Evolutionary conservation across 2,329 filamentous ascomycete species (phyloP).

Genomic region (Paraphaeosphaeria minitans): DNA sequence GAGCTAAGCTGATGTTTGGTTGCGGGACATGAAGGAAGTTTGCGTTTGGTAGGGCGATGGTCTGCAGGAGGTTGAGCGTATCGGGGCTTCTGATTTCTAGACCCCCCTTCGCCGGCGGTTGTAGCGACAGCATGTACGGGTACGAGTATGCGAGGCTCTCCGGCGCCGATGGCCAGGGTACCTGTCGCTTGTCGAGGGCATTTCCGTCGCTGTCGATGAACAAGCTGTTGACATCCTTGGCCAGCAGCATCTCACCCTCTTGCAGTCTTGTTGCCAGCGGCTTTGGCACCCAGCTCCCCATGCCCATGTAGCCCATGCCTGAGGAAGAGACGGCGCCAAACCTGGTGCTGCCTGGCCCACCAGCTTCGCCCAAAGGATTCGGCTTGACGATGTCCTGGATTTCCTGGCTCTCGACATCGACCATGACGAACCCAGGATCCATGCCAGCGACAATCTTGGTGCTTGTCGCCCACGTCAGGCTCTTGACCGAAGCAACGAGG

Average conservation of each 20-base stretch:
- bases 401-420: conserved; percentile 77
- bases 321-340: conserved; percentile 83
- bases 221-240: conserved; percentile 95
- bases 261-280: conserved; percentile 82
- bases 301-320: conserved; percentile 95
- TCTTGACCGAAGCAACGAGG: conserved; percentile 82
- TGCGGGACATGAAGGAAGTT: conserved; percentile 88
- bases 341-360: conserved; percentile 69
- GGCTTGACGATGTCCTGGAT: conserved; percentile 80
- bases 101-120: conserved; percentile 79
- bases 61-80: conserved; percentile 87
- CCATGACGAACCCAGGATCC: conserved; percentile 87
- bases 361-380: conserved; percentile 69
- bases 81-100: conserved; percentile 93
- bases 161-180: conserved; percentile 89
- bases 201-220: conserved; percentile 88
- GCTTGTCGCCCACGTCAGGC: conserved; percentile 87
- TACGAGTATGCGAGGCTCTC: conserved; percentile 96
- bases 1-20: conserved; percentile 89
- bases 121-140: conserved; percentile 88
- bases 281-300: conserved; percentile 88
- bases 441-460: conserved; percentile 88
- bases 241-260: conserved; percentile 85
- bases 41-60: conserved; percentile 78
- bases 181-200: conserved; percentile 78